These are phyloP conservation scores for Lipomyces sp. DNA, from an alignment of 805 yeast genomes.

Conservation along the genomic window DNA sequence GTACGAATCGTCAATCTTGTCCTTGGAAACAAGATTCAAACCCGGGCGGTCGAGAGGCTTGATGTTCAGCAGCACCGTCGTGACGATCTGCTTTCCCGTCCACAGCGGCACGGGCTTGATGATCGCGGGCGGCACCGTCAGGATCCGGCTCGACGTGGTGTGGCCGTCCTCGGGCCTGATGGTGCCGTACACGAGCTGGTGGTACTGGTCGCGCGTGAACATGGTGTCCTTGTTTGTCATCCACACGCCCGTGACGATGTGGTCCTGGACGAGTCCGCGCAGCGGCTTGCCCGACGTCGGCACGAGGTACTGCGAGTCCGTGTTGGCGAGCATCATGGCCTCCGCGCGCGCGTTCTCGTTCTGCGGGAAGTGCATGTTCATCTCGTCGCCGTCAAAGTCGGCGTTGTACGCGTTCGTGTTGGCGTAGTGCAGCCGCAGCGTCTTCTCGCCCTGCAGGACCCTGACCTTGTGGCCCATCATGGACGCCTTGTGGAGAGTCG, in stretches of 20 bases:
- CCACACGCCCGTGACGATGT: constrained; percentile 99
- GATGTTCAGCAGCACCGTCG: constrained; percentile 85
- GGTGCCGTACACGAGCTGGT: constrained; percentile 90
- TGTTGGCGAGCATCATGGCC: constrained; percentile 90
- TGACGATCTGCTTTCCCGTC: constrained; percentile 97
- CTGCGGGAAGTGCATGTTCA: constrained; percentile 99
- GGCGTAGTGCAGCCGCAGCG: constrained; percentile 94
- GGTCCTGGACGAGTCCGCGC: constrained; percentile 98
- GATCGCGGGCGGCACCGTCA: constrained; percentile 86
- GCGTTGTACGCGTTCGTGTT: constrained; percentile 99
- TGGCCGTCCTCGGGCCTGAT: constrained; percentile 97
- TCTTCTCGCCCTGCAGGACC: constrained; percentile 95
- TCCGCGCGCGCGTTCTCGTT: constrained; percentile 96
- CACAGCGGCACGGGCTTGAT: constrained; percentile 84
- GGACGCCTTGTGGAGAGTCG: constrained; percentile 97
- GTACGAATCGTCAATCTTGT: constrained; percentile 89
- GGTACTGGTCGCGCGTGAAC: constrained; percentile 87
- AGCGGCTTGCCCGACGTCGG: constrained; percentile 98
- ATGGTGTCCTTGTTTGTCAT: constrained; percentile 88
- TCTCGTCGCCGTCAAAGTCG: constrained; percentile 99
- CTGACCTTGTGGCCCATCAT: constrained; percentile 99
- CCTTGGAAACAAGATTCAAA: constrained; percentile 73
- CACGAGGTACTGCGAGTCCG: constrained; percentile 95
- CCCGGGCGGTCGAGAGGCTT: constrained; percentile 90
- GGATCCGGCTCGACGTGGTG: constrained; percentile 58